phyloP scores from a whole-genome alignment of 2,329 filamentous ascomycete genomes.

The Rhynchosporium agropyri region DNA sequence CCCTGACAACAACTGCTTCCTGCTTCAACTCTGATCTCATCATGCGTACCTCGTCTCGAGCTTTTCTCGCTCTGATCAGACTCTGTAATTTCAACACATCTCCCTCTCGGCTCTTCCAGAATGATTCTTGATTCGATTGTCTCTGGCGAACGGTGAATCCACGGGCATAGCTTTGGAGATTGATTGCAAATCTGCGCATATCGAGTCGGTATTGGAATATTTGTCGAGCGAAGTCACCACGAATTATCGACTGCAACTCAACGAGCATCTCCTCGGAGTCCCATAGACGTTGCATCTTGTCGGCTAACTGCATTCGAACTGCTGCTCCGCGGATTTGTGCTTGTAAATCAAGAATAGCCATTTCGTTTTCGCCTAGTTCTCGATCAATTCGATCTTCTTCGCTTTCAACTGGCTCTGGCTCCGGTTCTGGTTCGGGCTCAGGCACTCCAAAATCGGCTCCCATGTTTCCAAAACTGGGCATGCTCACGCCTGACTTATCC shows the following conservation, averaged over 20 bases:
- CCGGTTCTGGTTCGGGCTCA: constrained; percentile 73
- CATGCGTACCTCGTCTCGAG: constrained; percentile 59
- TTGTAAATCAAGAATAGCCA: constrained; percentile 76
- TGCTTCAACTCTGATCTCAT: constrained; percentile 61
- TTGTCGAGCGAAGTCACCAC: constrained; percentile 85
- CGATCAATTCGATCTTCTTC: constrained; percentile 87
- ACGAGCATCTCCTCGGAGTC: constrained; percentile 76
- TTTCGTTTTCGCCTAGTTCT: constrained; percentile 78
- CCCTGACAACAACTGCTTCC: constrained; percentile 64
- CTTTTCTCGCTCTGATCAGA: constrained; percentile 71
- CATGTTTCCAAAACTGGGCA: constrained; percentile 99
- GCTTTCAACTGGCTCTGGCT: constrained; percentile 75
- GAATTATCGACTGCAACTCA: constrained; percentile 82
- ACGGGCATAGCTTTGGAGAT: constrained; percentile 77
- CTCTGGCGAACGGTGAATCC: constrained; percentile 73
- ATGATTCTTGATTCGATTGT: constrained; percentile 62
- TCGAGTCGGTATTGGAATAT: constrained; percentile 78
- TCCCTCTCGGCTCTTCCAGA: constrained; percentile 70
- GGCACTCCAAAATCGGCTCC: constrained; percentile 89
- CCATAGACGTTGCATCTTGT: constrained; percentile 89
- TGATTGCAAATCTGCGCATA: constrained; percentile 79
- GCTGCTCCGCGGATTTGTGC: constrained; percentile 83
- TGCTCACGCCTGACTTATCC: constrained; percentile 90
- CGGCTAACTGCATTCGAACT: constrained; percentile 73
- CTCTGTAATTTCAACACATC: constrained; percentile 82